These are phyloP conservation scores for Canna indica DNA, from an alignment of 176 grass and related monocot genomes.

Conservation along the genomic window DNA sequence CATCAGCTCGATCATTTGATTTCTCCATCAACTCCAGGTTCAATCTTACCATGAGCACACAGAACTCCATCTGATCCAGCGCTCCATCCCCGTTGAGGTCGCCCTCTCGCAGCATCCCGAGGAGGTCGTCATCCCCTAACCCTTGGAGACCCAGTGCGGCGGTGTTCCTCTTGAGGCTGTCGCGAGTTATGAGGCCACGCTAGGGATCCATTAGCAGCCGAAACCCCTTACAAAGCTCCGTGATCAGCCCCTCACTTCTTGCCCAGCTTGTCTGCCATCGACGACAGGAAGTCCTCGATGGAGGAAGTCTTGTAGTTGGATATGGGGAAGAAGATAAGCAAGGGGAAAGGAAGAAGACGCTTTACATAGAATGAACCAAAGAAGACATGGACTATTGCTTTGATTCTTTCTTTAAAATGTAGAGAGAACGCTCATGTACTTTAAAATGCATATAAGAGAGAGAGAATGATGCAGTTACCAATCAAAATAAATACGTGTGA, in stretches of 20 bases:
- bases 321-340: no score
- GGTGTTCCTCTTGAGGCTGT: slow-evolving; percentile 31
- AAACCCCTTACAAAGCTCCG: slow-evolving; percentile 43
- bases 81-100: slow-evolving; percentile 32
- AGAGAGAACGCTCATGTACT: no score
- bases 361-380: no score
- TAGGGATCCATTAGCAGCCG: slow-evolving; percentile 27
- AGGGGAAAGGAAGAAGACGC: no score
- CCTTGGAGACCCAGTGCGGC: slow-evolving; percentile 20
- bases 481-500: no score
- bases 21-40: slow-evolving; percentile 24
- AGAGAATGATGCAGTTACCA: no score
- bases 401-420: no score
- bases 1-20: neutral
- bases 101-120: slow-evolving; percentile 29
- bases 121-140: slow-evolving; percentile 29
- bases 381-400: no score
- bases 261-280: slow-evolving; percentile 17
- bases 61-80: slow-evolving; percentile 30
- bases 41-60: slow-evolving; percentile 35
- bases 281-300: neutral
- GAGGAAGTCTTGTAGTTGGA: no score
- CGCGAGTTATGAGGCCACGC: slow-evolving; percentile 22
- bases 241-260: slow-evolving; percentile 27
- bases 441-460: no score